These are phyloP conservation scores for Staphylotrichum longicolle DNA, from an alignment of 495 filamentous ascomycete genomes.

Conservation along the genomic window DNA sequence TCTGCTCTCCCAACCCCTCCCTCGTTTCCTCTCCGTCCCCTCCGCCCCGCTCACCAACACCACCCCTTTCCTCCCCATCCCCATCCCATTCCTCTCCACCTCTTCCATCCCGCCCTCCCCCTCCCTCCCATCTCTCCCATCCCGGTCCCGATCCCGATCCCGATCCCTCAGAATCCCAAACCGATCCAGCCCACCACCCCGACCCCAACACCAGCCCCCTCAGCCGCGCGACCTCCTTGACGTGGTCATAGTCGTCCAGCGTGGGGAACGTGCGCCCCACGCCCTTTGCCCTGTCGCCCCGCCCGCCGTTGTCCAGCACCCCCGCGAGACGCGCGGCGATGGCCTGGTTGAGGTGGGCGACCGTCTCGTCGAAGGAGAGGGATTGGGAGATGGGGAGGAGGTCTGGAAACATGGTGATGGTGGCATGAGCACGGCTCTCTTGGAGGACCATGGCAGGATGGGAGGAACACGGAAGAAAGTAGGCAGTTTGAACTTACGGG, in stretches of 20 bases:
- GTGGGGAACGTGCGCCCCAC: neutral
- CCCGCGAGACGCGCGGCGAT: neutral
- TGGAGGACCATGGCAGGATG: too few species aligned
- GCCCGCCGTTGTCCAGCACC: neutral
- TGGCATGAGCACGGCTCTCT: too few species aligned
- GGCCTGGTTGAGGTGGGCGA: slow-evolving; percentile 12
- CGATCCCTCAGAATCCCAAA: slow-evolving; percentile 4
- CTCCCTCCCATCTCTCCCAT: neutral
- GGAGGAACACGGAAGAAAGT: too few species aligned
- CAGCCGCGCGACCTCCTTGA: neutral
- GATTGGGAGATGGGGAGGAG: slow-evolving; percentile 9
- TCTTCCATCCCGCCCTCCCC: neutral
- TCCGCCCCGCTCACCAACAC: too few species aligned
- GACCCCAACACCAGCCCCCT: neutral
- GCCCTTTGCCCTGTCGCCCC: neutral
- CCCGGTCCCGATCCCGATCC: neutral
- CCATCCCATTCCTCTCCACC: neutral
- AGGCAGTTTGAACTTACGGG: too few species aligned
- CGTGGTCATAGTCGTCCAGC: slow-evolving; percentile 14
- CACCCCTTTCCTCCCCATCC: too few species aligned
- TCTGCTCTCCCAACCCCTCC: too few species aligned
- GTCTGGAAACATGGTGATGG: neutral
- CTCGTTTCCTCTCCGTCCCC: too few species aligned
- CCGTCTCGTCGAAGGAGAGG: slow-evolving; percentile 13
- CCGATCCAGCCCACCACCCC: neutral